These are phyloP conservation scores for Tylopilus sp. DNA, from an alignment of 1,284 basidiomycete species.

Conservation along the genomic window DNA sequence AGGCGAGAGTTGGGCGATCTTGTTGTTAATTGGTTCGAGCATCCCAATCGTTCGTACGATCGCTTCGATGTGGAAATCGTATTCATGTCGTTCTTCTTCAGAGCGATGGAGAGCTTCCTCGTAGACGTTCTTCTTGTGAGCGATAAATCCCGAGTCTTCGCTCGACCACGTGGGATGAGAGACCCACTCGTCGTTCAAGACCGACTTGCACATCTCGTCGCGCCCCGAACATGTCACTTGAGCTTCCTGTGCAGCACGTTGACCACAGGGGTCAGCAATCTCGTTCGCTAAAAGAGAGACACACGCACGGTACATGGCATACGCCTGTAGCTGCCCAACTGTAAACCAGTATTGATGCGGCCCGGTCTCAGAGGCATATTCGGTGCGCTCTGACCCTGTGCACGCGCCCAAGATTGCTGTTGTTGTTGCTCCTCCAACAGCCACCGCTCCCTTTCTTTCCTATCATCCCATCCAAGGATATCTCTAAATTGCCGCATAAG, in stretches of 20 bases:
- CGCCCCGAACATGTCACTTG: conserved; percentile 90
- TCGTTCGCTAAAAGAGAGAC: neutral
- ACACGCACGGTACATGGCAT: conserved; percentile 71
- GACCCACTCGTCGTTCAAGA: conserved; percentile 96
- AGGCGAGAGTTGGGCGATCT: conserved; percentile 76
- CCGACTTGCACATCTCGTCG: conserved; percentile 95
- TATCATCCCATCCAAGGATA: conserved; percentile 87
- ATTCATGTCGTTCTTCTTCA: conserved; percentile 98
- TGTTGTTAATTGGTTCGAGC: conserved; percentile 89
- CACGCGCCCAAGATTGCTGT: conserved; percentile 38
- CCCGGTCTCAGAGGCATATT: conserved; percentile 45
- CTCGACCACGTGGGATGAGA: conserved; percentile 94
- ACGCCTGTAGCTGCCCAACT: conserved; percentile 86
- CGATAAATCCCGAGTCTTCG: conserved; percentile 87
- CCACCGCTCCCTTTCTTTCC: conserved; percentile 55
- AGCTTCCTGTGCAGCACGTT: conserved; percentile 57
- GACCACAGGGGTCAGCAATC: conserved; percentile 11
- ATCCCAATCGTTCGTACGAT: conserved; percentile 88
- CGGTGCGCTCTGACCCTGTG: conserved; percentile 42
- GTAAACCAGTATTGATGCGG: conserved; percentile 55
- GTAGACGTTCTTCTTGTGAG: conserved; percentile 93
- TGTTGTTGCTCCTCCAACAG: conserved; percentile 44
- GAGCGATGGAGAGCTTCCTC: conserved; percentile 97
- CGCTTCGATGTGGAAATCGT: conserved; percentile 99
- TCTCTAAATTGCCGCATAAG: conserved; percentile 83